Evolutionary conservation across 1,284 basidiomycete species (phyloP), one percentile per base, ranked within the genome.

Genomic region (Polyporus tsugae): DNA sequence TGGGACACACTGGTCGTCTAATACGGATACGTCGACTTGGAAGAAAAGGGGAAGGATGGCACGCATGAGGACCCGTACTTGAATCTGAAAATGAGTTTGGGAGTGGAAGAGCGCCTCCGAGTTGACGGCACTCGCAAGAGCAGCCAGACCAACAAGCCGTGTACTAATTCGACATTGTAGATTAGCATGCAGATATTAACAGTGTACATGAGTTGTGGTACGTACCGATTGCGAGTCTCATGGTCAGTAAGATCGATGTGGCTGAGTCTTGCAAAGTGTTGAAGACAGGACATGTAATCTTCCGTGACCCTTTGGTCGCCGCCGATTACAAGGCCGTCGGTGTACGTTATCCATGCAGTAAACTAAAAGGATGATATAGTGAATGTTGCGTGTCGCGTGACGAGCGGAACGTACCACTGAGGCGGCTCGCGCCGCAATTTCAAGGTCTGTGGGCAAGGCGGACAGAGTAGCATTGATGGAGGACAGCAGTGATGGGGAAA

Each of bases 331-430:
- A 90, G 88, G 0, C 95, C 95, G 74, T 96, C 92, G 9, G 96
- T 95, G 75, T 92, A 97, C 6, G 95, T 96, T n/a, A 95, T 92
- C 88, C 96, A 96, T 0, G 95, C 92, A 15, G 92, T 93, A 76
- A 99, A 97, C 91, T 95, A 76, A 17, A 49, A 29, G 5, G 52
- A 29, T n/a, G 65, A 46, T 4, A 33, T 19, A 11, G 33, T 13
- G 4, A 9, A 9, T 36, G 36, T 58, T 15, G 10, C 38, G 11
- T 55, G 36, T 65, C 60, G 67, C 39, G 53, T 62, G 19, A 59
- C 49, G 19, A 19, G 52, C 5, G 11, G 66, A 29, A 64, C 93
- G 76, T 77, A 95, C 95, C 69, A 95, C 87, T 75, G 88, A 92
- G 10, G 95, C 95, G 7, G 94, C 90, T 74, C 95, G 89, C 2